Evolutionary conservation across 1,284 basidiomycete genomes (phyloP), one percentile per base, ranked within the genome.

Genomic region (Ganoderma sinense): DNA sequence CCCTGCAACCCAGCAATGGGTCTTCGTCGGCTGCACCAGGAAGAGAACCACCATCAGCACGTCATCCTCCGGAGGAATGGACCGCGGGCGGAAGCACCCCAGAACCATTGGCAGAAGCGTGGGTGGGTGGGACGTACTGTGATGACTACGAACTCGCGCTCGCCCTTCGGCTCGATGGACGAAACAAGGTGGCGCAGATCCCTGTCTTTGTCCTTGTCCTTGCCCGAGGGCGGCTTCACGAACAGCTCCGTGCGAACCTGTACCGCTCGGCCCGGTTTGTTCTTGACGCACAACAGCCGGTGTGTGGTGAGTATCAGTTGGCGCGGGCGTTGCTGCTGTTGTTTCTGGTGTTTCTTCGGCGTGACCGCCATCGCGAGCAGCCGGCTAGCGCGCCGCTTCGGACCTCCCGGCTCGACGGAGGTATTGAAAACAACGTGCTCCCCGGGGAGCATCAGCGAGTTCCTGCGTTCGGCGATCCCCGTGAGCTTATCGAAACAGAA

Each of bases 141-240:
- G 75, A 90, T 78, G 48, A 91, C 82, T n/a, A 88, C 85, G 77
- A 92, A 90, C 75, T 89, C 88, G 53, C 86, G 81, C 64, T 88
- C 88, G 61, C 87, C 82, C 75, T 89, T 90, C 45, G 82, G 76
- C 68, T 87, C 87, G 1, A 88, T 87, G 33, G 84, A 83, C 7
- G 83, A 81, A 14, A 91, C 79, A 55, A 84, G 68, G 65, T 72
- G 74, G 29, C 79, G 77, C 45, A 70, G 72, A 55, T 81, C 80
- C 71, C 79, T 79, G 13, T 78, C 76, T 62, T 62, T 69, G 13
- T 78, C 76, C 66, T 65, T 69, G n/a, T 53, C 64, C 62, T 53
- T 53, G 23, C 51, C 64, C 40, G 53, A 20, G 13, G 59, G 75
- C 26, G 80, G 74, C 53, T 79, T 79, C 53, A 90, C 72, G 26